These are phyloP conservation scores for Gnomoniopsis sp. DNA, from an alignment of 2,329 filamentous ascomycete species.

Conservation along the genomic window DNA sequence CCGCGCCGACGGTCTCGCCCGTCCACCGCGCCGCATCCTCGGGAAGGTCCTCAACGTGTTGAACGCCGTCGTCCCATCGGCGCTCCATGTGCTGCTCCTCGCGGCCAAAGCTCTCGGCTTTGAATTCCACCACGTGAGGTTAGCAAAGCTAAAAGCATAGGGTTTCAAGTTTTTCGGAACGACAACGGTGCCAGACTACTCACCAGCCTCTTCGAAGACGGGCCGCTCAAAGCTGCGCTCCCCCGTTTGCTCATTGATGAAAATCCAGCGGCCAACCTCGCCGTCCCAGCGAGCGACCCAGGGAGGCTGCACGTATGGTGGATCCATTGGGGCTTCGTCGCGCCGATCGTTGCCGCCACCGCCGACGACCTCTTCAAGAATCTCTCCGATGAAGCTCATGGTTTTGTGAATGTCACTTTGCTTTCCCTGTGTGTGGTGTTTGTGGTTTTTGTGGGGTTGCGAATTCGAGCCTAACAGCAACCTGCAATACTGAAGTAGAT, in stretches of 20 bases:
- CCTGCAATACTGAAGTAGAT: neutral
- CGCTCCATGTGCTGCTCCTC: slow-evolving; percentile 9
- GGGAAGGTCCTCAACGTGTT: slow-evolving; percentile 10
- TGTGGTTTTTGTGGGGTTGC: neutral
- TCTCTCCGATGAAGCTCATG: slow-evolving; percentile 11
- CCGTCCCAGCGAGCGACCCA: slow-evolving; percentile 13
- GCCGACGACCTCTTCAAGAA: slow-evolving; percentile 9
- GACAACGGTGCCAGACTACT: neutral
- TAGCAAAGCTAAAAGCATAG: neutral
- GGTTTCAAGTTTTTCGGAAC: neutral
- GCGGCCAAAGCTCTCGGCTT: slow-evolving; percentile 9
- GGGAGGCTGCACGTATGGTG: slow-evolving; percentile 11
- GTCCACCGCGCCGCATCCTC: slow-evolving; percentile 15
- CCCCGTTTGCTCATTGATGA: slow-evolving; percentile 14
- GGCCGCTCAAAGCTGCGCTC: slow-evolving; percentile 14
- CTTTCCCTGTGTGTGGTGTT: neutral
- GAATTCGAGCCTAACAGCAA: neutral
- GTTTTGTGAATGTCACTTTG: neutral
- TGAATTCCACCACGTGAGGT: too few species aligned
- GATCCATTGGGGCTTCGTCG: slow-evolving; percentile 5
- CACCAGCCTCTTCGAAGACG: slow-evolving; percentile 12
- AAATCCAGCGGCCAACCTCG: slow-evolving; percentile 14
- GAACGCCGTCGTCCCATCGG: slow-evolving; percentile 2
- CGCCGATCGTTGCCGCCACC: slow-evolving; percentile 2
- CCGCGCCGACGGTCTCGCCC: slow-evolving; percentile 10